A percentile compares a stretch with the other conserved stretches of the same genome.
Evolutionary conservation across 202 grass and related monocot genomes (phyloP).

Genomic region (Hordeum pubiflorum): DNA sequence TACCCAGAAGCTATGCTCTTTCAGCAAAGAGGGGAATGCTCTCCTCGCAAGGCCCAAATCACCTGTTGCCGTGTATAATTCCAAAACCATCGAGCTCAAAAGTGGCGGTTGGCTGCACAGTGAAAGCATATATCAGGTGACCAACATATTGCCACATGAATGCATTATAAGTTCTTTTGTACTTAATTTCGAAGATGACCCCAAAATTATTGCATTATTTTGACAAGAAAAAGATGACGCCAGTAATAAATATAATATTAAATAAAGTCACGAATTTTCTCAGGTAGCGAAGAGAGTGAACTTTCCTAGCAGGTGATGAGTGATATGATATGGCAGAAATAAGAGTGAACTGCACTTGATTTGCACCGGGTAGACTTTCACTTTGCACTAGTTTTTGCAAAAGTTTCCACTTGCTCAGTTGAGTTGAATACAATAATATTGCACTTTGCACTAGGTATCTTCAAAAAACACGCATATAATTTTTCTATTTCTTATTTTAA

Average conservation of each 20-base stretch:
- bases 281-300: neutral
- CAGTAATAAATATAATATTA: too few species aligned
- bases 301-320: neutral
- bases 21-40: slow-evolving; percentile 52
- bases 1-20: slow-evolving; percentile 93
- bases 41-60: slow-evolving; percentile 57
- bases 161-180: neutral
- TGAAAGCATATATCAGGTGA: slow-evolving; percentile 12
- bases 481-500: too few species aligned
- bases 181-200: neutral
- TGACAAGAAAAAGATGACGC: too few species aligned
- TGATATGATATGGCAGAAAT: neutral
- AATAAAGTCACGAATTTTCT: too few species aligned
- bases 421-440: too few species aligned
- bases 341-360: neutral
- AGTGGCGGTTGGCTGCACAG: slow-evolving; percentile 77
- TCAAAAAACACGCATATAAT: too few species aligned
- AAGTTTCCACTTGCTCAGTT: too few species aligned
- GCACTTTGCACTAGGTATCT: too few species aligned
- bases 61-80: slow-evolving; percentile 57
- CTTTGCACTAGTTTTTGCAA: too few species aligned
- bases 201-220: neutral
- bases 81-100: slow-evolving; percentile 79
- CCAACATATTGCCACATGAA: neutral
- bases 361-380: too few species aligned